A percentile compares a stretch with the other conserved stretches of the same genome.
Conservation (phyloP, 2,329 filamentous ascomycete species). For the Xylaria sp. region DNA sequence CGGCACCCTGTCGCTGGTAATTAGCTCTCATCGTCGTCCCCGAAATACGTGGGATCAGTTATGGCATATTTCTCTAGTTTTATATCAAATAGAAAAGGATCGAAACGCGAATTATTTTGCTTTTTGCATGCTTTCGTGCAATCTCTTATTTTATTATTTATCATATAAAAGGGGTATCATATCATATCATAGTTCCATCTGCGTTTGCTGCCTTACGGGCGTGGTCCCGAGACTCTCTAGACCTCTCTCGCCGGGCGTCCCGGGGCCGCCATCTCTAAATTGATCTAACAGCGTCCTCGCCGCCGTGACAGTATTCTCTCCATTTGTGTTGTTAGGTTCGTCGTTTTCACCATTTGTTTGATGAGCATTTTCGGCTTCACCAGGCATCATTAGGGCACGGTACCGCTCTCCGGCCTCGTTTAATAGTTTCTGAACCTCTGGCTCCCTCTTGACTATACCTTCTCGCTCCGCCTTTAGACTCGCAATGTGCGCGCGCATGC, state of each 20-base stretch:
- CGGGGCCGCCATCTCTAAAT: constrained; percentile 36
- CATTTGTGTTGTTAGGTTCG: neutral
- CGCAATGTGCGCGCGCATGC: constrained; percentile 65
- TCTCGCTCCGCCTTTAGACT: constrained; percentile 69
- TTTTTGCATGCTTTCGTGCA: neutral
- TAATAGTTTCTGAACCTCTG: constrained; percentile 81
- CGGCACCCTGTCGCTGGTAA: constrained; percentile 23
- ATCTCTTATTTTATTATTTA: neutral
- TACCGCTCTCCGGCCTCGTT: constrained; percentile 82
- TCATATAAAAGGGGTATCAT: constrained; percentile 38
- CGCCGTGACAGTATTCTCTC: constrained; percentile 35
- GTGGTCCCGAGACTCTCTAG: constrained; percentile 61
- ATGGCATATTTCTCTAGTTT: constrained; percentile 28
- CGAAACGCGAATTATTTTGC: neutral
- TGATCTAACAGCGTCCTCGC: constrained; percentile 45
- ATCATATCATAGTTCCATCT: constrained; percentile 44
- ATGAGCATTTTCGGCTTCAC: constrained; percentile 1
- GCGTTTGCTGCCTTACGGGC: constrained; percentile 49
- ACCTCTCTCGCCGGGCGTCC: constrained; percentile 51
- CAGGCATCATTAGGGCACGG: constrained; percentile 51
- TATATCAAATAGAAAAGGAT: constrained; percentile 26
- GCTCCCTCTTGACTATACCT: constrained; percentile 73
- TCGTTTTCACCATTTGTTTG: neutral
- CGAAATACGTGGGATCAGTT: constrained; percentile 33
- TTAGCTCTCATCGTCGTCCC: constrained; percentile 3